These are phyloP conservation scores for Thalia dealbata DNA, from an alignment of 176 grass and related monocot genomes.

Conservation along the genomic window DNA sequence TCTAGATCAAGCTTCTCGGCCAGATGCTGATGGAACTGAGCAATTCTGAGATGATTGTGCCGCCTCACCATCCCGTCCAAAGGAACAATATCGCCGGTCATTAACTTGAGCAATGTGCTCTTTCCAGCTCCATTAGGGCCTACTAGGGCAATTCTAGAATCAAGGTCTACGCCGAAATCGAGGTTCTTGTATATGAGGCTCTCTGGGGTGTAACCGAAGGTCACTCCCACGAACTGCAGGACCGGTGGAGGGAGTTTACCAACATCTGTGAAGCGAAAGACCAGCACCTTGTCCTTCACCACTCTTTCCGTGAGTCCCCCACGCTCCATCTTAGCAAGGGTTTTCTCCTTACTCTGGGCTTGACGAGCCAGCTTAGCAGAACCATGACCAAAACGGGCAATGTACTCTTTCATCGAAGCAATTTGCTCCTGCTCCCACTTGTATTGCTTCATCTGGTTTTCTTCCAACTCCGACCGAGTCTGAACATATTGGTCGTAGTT, in stretches of 20 bases:
- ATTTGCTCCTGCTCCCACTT: constrained; percentile 96
- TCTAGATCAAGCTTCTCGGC: constrained; percentile 82
- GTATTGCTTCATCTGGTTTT: constrained; percentile 97
- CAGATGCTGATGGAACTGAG: constrained; percentile 79
- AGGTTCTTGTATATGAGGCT: constrained; percentile 75
- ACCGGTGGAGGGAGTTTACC: constrained; percentile 82
- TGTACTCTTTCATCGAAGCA: constrained; percentile 82
- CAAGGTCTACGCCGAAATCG: constrained; percentile 89
- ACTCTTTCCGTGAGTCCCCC: constrained; percentile 84
- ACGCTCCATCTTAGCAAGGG: constrained; percentile 93
- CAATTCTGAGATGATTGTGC: constrained; percentile 85
- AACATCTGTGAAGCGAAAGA: constrained; percentile 66
- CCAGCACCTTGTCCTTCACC: constrained; percentile 51
- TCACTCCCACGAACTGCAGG: constrained; percentile 81
- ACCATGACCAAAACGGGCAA: constrained; percentile 85
- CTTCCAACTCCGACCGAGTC: constrained; percentile 62
- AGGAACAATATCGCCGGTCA: constrained; percentile 67
- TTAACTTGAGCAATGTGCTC: constrained; percentile 83
- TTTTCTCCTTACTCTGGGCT: constrained; percentile 91
- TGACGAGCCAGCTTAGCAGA: constrained; percentile 86
- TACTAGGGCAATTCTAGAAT: constrained; percentile 70
- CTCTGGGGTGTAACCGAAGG: constrained; percentile 72
- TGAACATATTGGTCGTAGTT: constrained; percentile 87
- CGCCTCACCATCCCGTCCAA: constrained; percentile 85
- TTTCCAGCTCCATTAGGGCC: constrained; percentile 88